Conservation (phyloP, 78 protist genomes). For the Neovahlkampfia damariscottae region DNA sequence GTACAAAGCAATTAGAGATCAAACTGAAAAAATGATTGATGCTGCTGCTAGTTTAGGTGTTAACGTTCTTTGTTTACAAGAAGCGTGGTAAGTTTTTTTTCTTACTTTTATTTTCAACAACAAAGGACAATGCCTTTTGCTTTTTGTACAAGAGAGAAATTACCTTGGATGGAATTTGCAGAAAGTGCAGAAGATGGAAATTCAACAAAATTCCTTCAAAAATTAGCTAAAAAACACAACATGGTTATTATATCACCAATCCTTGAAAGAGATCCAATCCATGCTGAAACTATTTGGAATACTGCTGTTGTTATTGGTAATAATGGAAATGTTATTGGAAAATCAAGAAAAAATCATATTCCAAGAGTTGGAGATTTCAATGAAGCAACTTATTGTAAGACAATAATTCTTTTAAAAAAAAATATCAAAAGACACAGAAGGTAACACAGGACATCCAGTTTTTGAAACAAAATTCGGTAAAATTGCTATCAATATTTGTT, state of each 20-base stretch:
- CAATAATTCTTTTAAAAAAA: too few species aligned
- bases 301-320: conserved; percentile 78
- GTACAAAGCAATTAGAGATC: conserved; percentile 46
- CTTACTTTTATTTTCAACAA: neutral
- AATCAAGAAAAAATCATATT: conserved; percentile 82
- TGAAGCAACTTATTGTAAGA: conserved; percentile 85
- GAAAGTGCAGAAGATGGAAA: conserved; percentile 63
- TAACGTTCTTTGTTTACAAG: conserved; percentile 83
- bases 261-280: conserved; percentile 71
- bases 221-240: conserved; percentile 55
- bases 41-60: conserved; percentile 74
- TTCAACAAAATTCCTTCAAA: conserved; percentile 42
- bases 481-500: conserved; percentile 85
- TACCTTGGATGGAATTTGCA: conserved; percentile 84
- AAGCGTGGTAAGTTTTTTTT: conserved; percentile 77
- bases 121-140: conserved; percentile 62
- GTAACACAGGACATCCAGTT: conserved; percentile 77
- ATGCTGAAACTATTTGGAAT: conserved; percentile 66
- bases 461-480: conserved; percentile 73
- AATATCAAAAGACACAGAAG: too few species aligned
- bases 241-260: conserved; percentile 87
- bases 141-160: conserved; percentile 85
- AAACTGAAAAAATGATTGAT: conserved; percentile 52
- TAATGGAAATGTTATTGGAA: conserved; percentile 65
- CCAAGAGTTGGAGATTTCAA: conserved; percentile 94